These are phyloP conservation scores for Mycosphaerella arachidis DNA, from an alignment of 2,329 filamentous ascomycete genomes.

Conservation along the genomic window DNA sequence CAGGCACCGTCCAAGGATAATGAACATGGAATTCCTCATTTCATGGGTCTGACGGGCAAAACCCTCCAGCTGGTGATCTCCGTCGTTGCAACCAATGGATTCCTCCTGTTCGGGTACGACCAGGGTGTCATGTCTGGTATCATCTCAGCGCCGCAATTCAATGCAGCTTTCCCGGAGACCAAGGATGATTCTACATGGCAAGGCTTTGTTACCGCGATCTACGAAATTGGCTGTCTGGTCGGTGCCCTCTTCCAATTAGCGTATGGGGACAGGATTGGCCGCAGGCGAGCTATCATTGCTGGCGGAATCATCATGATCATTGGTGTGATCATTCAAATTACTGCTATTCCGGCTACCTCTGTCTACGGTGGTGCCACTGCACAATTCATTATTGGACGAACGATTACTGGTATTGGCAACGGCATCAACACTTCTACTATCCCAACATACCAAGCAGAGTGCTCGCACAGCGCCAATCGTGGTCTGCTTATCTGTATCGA, in stretches of 20 bases:
- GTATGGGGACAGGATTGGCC: constrained; percentile 41
- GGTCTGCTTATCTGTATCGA: constrained; percentile 59
- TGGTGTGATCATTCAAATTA: constrained; percentile 40
- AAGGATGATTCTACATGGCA: constrained; percentile 44
- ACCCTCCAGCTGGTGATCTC: constrained; percentile 55
- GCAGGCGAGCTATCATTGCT: constrained; percentile 41
- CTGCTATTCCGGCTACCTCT: constrained; percentile 25
- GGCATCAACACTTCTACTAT: constrained; percentile 55
- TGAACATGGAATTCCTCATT: constrained; percentile 40
- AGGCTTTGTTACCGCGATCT: constrained; percentile 50
- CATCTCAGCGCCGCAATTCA: constrained; percentile 37
- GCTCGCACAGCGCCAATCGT: constrained; percentile 52
- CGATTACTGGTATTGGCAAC: constrained; percentile 52
- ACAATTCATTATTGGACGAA: constrained; percentile 51
- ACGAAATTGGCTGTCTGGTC: constrained; percentile 48
- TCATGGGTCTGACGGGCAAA: constrained; percentile 56
- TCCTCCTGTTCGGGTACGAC: constrained; percentile 31
- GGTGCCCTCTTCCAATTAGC: constrained; percentile 38
- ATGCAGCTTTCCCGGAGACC: constrained; percentile 36
- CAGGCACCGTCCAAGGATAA: constrained; percentile 20
- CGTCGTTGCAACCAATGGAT: constrained; percentile 60
- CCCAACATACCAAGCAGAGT: constrained; percentile 53
- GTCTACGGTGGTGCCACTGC: constrained; percentile 35
- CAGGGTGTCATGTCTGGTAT: constrained; percentile 39
- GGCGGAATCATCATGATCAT: constrained; percentile 42